These are phyloP conservation scores for Mucor saturninus DNA, from an alignment of 371 early-diverging fungal genomes.

Conservation along the genomic window DNA sequence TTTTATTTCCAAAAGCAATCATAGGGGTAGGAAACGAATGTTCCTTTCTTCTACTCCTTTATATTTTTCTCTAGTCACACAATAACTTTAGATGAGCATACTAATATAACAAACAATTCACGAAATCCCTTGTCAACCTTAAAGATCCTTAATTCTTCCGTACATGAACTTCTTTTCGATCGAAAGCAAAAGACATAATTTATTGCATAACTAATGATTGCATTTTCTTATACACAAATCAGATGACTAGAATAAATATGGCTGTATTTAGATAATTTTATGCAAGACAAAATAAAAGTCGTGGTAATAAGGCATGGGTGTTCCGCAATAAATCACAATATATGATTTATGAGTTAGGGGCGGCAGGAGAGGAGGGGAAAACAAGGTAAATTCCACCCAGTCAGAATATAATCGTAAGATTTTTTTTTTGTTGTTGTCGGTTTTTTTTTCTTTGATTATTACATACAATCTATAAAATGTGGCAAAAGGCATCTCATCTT, in stretches of 20 bases:
- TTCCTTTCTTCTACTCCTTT: slow-evolving; percentile 1
- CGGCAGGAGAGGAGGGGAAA: too few species aligned
- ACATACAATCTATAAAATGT: background rate
- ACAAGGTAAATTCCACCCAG: too few species aligned
- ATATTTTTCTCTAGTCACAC: background rate
- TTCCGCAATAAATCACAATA: too few species aligned
- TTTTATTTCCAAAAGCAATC: background rate
- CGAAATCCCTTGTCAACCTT: slow-evolving; percentile 1
- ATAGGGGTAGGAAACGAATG: background rate
- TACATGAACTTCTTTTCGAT: slow-evolving; percentile 4
- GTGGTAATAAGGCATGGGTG: background rate
- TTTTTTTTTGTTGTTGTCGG: background rate
- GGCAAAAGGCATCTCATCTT: background rate
- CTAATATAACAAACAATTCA: slow-evolving; percentile 1
- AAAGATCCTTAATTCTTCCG: background rate
- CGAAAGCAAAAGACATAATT: background rate
- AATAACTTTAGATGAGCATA: background rate
- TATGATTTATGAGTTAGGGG: too few species aligned
- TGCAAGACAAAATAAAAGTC: background rate
- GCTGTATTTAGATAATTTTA: background rate
- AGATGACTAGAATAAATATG: background rate
- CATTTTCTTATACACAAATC: background rate
- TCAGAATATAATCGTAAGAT: background rate
- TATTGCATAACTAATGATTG: background rate
- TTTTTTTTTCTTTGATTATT: background rate